phyloP scores from a whole-genome alignment of 805 yeast species.

The Helenozyma baotianmanensis region DNA sequence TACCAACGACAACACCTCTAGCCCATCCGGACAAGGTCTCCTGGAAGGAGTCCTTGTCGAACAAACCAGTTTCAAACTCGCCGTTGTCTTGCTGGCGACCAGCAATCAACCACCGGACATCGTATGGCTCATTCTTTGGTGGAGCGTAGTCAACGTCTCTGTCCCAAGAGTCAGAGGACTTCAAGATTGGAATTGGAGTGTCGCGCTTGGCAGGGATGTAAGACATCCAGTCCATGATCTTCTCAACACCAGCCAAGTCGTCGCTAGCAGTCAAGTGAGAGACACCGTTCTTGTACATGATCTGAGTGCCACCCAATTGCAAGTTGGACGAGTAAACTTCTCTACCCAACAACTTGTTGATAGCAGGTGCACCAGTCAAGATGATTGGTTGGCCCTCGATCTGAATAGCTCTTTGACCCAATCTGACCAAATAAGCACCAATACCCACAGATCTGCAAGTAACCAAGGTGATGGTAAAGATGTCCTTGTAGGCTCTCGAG shows the following conservation, averaged over 20 bases:
- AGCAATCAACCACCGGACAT: conserved; percentile 90
- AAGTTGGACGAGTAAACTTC: conserved; percentile 95
- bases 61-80: conserved; percentile 78
- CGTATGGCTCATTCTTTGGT: conserved; percentile 65
- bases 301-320: conserved; percentile 98
- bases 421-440: conserved; percentile 96
- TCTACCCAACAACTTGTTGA: conserved; percentile 92
- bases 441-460: conserved; percentile 99
- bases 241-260: conserved; percentile 93
- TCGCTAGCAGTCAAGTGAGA: conserved; percentile 96
- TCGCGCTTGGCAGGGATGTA: conserved; percentile 89
- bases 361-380: conserved; percentile 98
- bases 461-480: conserved; percentile 94
- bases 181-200: conserved; percentile 85
- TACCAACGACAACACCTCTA: conserved; percentile 95
- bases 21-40: conserved; percentile 99
- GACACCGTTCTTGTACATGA: conserved; percentile 98
- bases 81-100: conserved; percentile 73
- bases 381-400: conserved; percentile 98
- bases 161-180: conserved; percentile 85
- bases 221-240: conserved; percentile 93
- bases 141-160: conserved; percentile 85
- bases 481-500: conserved; percentile 94
- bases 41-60: conserved; percentile 89
- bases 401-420: conserved; percentile 98